Evolutionary conservation across 257 asterid genomes (phyloP), one percentile per base, ranked within the genome.

Genomic region (Solanum acaule): DNA sequence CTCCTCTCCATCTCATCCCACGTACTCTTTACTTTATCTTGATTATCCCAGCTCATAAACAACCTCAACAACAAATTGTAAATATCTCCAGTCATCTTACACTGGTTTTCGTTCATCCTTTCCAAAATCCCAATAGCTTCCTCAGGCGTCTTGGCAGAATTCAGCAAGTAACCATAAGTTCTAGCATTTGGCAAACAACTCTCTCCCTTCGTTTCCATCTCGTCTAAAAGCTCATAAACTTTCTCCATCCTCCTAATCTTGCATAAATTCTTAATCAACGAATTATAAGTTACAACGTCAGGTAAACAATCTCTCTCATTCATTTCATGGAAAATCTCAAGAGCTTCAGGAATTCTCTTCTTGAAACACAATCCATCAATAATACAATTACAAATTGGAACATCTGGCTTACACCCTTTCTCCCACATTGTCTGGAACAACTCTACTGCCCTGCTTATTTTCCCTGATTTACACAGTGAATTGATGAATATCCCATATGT

Each of bases 311-410:
- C 94, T 85, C 89, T 90, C 85, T 86, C 91, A 18, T 89, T 89
- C 99, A 96, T 95, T 88, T 90, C 95, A 0, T 29, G 29, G 8
- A 94, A 91, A 33, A 96, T 93, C 88, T 85, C 82, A 3, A 96
- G 92, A 37, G 98, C 99, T 85, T 95, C 98, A 1, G 98, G 98
- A 6, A 96, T 93, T 85, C 96, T 92, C 90, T 95, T 94, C 94
- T 96, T 96, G 93, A 94, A 96, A 91, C 99, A 95, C 89, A 96
- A 86, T 33, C 98, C 98, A 49, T 96, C 96, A 6, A 96, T 93
- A 13, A 96, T 94, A 0, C 91, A 91, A 89, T 95, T 96, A 91
- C 99, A 96, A 33, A 95, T 93, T 1, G 98, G 44, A 10, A 83
- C 92, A 71, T 96, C 99, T 0, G 98, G 96, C 3, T n/a, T 86